A percentile compares a stretch with the other conserved stretches of the same genome.
These are phyloP conservation scores for Meyerozyma carpophila DNA, from an alignment of 1,139 yeast genomes.

Conservation along the genomic window DNA sequence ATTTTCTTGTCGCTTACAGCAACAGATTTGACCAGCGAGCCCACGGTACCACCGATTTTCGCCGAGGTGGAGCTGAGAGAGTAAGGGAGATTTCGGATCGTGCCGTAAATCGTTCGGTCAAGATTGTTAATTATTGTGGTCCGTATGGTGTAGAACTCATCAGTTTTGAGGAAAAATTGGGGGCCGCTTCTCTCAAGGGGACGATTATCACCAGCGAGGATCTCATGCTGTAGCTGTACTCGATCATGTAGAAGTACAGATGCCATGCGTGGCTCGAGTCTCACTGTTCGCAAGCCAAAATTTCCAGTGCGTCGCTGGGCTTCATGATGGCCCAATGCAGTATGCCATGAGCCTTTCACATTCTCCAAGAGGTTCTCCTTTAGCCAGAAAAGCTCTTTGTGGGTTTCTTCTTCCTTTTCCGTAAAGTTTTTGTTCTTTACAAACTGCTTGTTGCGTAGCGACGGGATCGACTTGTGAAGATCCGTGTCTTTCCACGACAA, in stretches of 20 bases:
- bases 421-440: slow-evolving; percentile 55
- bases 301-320: slow-evolving; percentile 41
- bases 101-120: slow-evolving; percentile 40
- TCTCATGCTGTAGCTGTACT: slow-evolving; percentile 32
- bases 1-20: slow-evolving; percentile 46
- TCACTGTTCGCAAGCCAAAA: slow-evolving; percentile 61
- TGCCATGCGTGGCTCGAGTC: slow-evolving; percentile 53
- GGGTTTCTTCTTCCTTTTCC: slow-evolving; percentile 46
- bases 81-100: slow-evolving; percentile 62
- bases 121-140: slow-evolving; percentile 45
- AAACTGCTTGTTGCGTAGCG: slow-evolving; percentile 67
- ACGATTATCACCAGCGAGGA: slow-evolving; percentile 8
- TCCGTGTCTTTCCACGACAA: slow-evolving; percentile 40
- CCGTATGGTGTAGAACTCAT: slow-evolving; percentile 45
- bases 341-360: slow-evolving; percentile 62
- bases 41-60: slow-evolving; percentile 7
- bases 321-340: slow-evolving; percentile 12
- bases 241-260: slow-evolving; percentile 44
- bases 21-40: slow-evolving; percentile 13
- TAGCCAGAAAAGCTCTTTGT: slow-evolving; percentile 75
- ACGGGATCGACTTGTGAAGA: slow-evolving; percentile 59
- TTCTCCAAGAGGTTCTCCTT: slow-evolving; percentile 56
- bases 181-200: slow-evolving; percentile 10
- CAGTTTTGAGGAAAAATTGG: slow-evolving; percentile 26
- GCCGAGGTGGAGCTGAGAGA: slow-evolving; percentile 17